A percentile compares a stretch with the other conserved stretches of the same genome.
Conservation (phyloP, 768 basidiomycete species). For the Tephrocybe sp. region DNA sequence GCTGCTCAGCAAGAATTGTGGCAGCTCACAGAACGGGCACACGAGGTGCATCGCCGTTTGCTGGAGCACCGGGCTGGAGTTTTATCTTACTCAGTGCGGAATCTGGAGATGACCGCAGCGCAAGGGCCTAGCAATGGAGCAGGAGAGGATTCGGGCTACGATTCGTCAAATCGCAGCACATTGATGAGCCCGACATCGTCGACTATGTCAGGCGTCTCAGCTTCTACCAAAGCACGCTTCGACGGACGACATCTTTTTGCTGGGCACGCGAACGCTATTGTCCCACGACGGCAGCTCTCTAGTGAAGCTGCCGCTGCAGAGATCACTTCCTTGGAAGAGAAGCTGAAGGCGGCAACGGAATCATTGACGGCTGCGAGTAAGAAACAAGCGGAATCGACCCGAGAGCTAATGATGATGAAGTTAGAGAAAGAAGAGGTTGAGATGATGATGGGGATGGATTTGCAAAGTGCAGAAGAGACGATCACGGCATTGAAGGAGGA, state of each 20-base stretch:
- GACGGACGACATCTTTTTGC: conserved; percentile 86
- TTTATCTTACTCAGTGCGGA: conserved; percentile 66
- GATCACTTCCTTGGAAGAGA: conserved; percentile 56
- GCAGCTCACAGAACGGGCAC: conserved; percentile 60
- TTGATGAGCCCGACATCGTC: conserved; percentile 48
- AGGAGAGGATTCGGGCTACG: conserved; percentile 49
- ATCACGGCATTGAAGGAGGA: conserved; percentile 56
- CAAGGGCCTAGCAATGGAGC: conserved; percentile 28
- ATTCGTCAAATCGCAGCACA: conserved; percentile 49
- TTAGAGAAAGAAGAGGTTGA: conserved; percentile 72
- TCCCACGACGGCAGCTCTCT: conserved; percentile 46
- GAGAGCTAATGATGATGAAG: conserved; percentile 58
- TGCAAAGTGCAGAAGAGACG: conserved; percentile 66
- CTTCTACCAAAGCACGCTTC: conserved; percentile 55
- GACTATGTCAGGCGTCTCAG: conserved; percentile 39
- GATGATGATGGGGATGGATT: conserved; percentile 60
- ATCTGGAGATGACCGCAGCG: conserved; percentile 47
- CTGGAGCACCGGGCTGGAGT: conserved; percentile 85
- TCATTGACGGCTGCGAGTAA: conserved; percentile 56
- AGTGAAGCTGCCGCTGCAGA: conserved; percentile 44
- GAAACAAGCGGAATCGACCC: conserved; percentile 58
- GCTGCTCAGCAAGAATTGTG: conserved; percentile 68
- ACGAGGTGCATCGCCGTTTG: conserved; percentile 59
- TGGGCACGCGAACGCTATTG: conserved; percentile 67
- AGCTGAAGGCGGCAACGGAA: conserved; percentile 58